A percentile compares a stretch with the other conserved stretches of the same genome.
These are phyloP conservation scores for Eucalyptus coolabah DNA, from an alignment of 345 rosid species.

Conservation along the genomic window DNA sequence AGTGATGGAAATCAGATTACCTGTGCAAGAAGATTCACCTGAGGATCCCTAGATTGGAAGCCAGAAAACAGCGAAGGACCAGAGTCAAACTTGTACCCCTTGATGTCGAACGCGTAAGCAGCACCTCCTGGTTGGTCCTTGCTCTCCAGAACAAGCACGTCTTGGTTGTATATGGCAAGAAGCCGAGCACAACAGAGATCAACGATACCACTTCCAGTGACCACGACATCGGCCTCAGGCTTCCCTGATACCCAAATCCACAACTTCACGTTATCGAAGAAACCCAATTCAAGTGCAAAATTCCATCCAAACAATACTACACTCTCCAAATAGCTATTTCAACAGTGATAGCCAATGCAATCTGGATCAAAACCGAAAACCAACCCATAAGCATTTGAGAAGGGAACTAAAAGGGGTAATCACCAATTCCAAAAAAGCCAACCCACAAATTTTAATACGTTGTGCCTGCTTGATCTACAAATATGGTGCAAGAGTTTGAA, in stretches of 20 bases:
- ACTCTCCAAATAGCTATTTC: background rate
- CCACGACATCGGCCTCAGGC: slow-evolving; percentile 78
- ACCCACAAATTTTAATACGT: background rate
- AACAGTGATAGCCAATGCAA: background rate
- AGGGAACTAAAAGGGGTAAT: background rate
- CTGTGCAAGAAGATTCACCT: slow-evolving; percentile 93
- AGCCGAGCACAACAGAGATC: slow-evolving; percentile 84
- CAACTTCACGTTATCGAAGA: background rate
- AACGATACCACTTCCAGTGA: slow-evolving; percentile 83
- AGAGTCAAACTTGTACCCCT: slow-evolving; percentile 85
- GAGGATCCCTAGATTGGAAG: slow-evolving; percentile 76
- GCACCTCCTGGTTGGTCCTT: slow-evolving; percentile 86
- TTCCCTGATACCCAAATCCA: slow-evolving; percentile 22
- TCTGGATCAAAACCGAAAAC: background rate
- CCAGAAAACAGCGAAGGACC: slow-evolving; percentile 97
- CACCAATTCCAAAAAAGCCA: background rate
- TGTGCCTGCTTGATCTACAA: background rate
- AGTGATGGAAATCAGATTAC: slow-evolving; percentile 10
- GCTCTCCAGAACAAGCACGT: slow-evolving; percentile 76
- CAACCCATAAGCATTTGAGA: background rate
- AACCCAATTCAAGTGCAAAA: background rate
- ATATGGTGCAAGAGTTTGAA: no score
- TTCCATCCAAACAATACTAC: background rate
- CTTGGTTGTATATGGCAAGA: slow-evolving; percentile 71
- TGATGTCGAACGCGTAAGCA: slow-evolving; percentile 70